Percentiles rank a stretch among this genome's conserved stretches.
phyloP scores from a whole-genome alignment of 306 rosid genomes.

The Rubus parviflorus region DNA sequence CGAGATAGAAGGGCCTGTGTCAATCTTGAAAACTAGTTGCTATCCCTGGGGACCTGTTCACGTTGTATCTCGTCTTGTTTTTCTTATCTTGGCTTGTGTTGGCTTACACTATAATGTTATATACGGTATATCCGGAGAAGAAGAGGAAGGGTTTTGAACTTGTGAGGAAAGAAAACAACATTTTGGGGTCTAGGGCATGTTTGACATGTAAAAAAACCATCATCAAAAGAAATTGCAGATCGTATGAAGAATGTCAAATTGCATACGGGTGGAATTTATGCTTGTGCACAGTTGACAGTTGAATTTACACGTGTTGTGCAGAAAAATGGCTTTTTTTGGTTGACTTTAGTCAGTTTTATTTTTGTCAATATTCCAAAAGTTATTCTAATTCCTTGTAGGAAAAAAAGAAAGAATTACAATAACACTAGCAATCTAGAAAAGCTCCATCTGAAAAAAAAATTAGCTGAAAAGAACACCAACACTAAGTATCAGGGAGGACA shows the following conservation, averaged over 20 bases:
- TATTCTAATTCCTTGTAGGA: too few relatives aligned
- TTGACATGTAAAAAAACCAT: neutral
- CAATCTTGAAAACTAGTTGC: too few relatives aligned
- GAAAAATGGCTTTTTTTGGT: too few relatives aligned
- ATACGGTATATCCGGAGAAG: conserved; percentile 10
- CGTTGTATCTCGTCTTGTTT: neutral
- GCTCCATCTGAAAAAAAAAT: too few relatives aligned
- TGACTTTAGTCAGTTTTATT: too few relatives aligned
- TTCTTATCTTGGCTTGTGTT: neutral
- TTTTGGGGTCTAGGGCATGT: conserved; percentile 3
- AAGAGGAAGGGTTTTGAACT: conserved; percentile 7
- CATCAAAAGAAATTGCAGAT: conserved; percentile 5
- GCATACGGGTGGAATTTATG: neutral
- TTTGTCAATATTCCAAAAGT: too few relatives aligned
- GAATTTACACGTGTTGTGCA: too few relatives aligned
- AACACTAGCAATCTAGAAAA: too few relatives aligned
- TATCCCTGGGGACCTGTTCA: neutral
- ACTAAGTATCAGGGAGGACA: too few relatives aligned
- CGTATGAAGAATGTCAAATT: neutral
- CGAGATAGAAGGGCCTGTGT: conserved; percentile 29
- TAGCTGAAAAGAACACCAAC: neutral
- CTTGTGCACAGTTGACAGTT: neutral
- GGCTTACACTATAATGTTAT: neutral
- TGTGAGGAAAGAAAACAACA: neutral
- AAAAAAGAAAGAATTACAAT: too few relatives aligned